Base-by-base conservation (phyloP, 257 asterid species). In the Penstemon barbatus region DNA sequence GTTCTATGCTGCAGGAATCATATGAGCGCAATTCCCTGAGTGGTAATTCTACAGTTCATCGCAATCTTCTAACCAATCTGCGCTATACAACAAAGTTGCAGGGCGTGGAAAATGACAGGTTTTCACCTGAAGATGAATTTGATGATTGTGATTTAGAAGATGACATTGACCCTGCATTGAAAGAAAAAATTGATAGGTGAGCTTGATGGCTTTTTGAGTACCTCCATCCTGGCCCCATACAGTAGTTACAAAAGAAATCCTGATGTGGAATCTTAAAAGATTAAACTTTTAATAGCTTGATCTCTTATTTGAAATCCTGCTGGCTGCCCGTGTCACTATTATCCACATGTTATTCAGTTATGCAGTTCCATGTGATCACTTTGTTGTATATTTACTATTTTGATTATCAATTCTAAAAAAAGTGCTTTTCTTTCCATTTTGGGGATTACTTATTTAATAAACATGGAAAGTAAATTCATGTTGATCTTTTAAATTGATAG, bases 111-210 rank as follows among this genome's bases (percentile, higher is more conserved):
- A 84, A 80, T 66, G 90, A 74, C 45, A 74, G 77, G 70, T 81
- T 88, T 76, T 69, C 78, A 63, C 80, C 85, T 64, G 95, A 85
- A 74, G 86, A 78, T 70, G 94, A 81, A 64, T 88, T 84, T 80
- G 98, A 85, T 73, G 84, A 77, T 56, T 90, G 83, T 57, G 96
- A 86, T 79, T 68, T 86, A 75, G 97, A 91, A 39, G 97, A 89
- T 61, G 98, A 78, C 55, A 83, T 91, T 74, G 98, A 91, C 72
- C 99, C 96, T 73, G 97, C 86, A 57, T 71, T 85, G 85, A 87
- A 89, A 83, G 99, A 91, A 82, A 61, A 87, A 81, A 88, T 91
- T 60, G 99, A 94, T 78, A 86, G 96, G 99, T 89, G 77, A 80
- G 87, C 57, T 66, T 69, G 73, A 71, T 71, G 81, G 66, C 69